These are phyloP conservation scores for Tetrapisispora nanseiensis DNA, from an alignment of 805 yeast species.

Conservation along the genomic window DNA sequence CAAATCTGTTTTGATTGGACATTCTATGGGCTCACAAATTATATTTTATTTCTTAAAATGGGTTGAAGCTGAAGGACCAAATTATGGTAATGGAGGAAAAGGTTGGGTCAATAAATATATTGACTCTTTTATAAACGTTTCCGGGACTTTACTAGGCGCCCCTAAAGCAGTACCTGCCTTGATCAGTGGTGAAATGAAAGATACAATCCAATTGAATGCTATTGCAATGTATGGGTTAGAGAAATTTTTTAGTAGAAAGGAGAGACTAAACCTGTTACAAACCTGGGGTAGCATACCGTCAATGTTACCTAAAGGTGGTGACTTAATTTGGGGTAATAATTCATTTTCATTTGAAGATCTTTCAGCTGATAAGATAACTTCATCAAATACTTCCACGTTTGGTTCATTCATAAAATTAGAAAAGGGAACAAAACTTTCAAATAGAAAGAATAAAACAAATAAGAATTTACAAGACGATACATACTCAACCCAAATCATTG, in stretches of 20 bases:
- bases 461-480: neutral
- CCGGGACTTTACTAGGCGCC: slow-evolving; percentile 87
- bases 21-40: slow-evolving; percentile 95
- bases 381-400: slow-evolving; percentile 31
- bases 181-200: slow-evolving; percentile 96
- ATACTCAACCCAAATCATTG: slow-evolving; percentile 19
- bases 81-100: slow-evolving; percentile 85
- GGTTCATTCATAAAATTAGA: slow-evolving; percentile 68
- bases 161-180: slow-evolving; percentile 90
- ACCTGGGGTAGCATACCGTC: slow-evolving; percentile 88
- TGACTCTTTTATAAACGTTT: slow-evolving; percentile 72
- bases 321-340: slow-evolving; percentile 74
- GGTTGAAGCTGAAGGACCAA: slow-evolving; percentile 82
- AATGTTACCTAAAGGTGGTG: slow-evolving; percentile 96
- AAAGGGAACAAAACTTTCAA: slow-evolving; percentile 5
- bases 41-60: slow-evolving; percentile 84
- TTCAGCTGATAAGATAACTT: slow-evolving; percentile 18
- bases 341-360: slow-evolving; percentile 63
- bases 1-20: slow-evolving; percentile 74
- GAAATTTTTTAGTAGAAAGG: slow-evolving; percentile 82
- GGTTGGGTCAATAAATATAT: slow-evolving; percentile 81
- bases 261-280: slow-evolving; percentile 75
- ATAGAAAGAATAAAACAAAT: slow-evolving; percentile 25
- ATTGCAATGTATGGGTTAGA: slow-evolving; percentile 91
- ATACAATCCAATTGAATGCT: slow-evolving; percentile 87